phyloP scores from a whole-genome alignment of 164 flowering plant species.

The Hamamelis virginiana region DNA sequence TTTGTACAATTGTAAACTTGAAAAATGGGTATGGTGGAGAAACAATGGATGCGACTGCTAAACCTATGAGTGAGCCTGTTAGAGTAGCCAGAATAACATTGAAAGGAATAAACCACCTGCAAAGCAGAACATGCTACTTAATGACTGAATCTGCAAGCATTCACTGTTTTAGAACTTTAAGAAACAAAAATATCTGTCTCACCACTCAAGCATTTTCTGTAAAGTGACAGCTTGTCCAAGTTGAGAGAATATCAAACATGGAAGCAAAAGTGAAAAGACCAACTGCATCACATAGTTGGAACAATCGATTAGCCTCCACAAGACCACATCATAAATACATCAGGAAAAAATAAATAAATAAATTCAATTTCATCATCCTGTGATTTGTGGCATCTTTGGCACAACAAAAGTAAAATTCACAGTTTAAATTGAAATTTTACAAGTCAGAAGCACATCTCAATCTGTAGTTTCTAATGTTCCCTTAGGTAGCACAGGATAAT shows the following conservation, averaged over 20 bases:
- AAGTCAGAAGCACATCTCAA: too few species aligned
- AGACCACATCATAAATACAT: background rate
- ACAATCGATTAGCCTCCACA: background rate
- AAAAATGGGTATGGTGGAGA: conserved; percentile 93
- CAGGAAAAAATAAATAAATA: too few species aligned
- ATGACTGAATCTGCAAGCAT: background rate
- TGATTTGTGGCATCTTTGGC: too few species aligned
- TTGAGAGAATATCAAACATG: conserved; percentile 93
- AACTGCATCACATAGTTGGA: conserved; percentile 48
- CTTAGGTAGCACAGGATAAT: too few species aligned
- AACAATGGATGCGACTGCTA: conserved; percentile 60
- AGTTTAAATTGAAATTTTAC: too few species aligned
- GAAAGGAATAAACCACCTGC: conserved; percentile 98
- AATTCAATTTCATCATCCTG: too few species aligned
- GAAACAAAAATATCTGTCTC: conserved; percentile 12
- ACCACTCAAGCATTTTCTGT: conserved; percentile 88
- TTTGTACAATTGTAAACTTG: conserved; percentile 85
- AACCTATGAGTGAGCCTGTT: conserved; percentile 87
- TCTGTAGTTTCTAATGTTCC: too few species aligned
- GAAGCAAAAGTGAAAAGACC: conserved; percentile 92
- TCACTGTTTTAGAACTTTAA: background rate
- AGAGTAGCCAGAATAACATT: conserved; percentile 71
- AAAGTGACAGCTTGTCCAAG: conserved; percentile 84
- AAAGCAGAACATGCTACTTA: conserved; percentile 4
- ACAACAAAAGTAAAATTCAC: too few species aligned